These are phyloP conservation scores for Trichopus zeylanicus DNA, from an alignment of 116 monocot genomes.

Conservation along the genomic window DNA sequence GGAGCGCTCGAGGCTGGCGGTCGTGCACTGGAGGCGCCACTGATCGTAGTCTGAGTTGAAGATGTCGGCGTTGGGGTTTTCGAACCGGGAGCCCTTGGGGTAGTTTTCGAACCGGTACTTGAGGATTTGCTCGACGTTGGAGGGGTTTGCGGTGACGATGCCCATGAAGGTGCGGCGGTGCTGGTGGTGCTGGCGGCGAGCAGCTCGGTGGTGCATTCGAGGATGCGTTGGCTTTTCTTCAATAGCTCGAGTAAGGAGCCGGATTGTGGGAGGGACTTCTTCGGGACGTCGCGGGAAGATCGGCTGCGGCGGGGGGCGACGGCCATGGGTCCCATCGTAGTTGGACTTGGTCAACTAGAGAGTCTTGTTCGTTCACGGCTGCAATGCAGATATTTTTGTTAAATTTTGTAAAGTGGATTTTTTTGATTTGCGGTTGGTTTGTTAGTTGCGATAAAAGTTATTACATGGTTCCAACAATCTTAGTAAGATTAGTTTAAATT, in stretches of 20 bases:
- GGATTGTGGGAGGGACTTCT: no score
- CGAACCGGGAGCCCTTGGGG: constrained; percentile 5
- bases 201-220: background rate
- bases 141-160: background rate
- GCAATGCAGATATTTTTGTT: no score
- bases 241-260: background rate
- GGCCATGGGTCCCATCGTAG: no score
- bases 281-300: no score
- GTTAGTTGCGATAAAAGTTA: no score
- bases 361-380: no score
- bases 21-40: constrained; percentile 17
- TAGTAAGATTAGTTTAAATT: no score
- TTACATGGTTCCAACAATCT: no score
- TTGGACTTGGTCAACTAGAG: no score
- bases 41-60: constrained; percentile 18
- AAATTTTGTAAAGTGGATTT: no score
- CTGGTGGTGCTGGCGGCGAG: background rate
- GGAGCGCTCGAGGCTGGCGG: constrained; percentile 5
- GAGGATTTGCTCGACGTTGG: constrained; percentile 7
- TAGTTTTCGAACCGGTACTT: constrained; percentile 7
- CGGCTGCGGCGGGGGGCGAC: no score
- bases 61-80: constrained; percentile 4
- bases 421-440: no score
- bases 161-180: background rate
- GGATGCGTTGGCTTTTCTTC: background rate